These are phyloP conservation scores for Beauveria sp. DNA, from an alignment of 2,329 filamentous ascomycete genomes.

Conservation along the genomic window DNA sequence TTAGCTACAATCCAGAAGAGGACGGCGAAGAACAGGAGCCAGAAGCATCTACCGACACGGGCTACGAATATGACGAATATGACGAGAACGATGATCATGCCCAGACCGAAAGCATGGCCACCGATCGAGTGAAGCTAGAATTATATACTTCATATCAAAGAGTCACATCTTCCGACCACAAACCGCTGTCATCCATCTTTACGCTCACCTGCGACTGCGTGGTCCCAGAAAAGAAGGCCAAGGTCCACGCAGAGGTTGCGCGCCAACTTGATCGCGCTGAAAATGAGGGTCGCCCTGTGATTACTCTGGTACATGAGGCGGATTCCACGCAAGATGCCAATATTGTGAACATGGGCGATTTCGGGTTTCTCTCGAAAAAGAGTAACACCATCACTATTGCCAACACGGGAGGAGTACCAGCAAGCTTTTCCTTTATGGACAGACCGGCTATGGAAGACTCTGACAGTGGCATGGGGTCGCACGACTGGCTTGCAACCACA, in stretches of 20 bases:
- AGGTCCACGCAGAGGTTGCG: constrained; percentile 78
- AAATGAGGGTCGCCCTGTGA: constrained; percentile 76
- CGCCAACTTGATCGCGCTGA: constrained; percentile 83
- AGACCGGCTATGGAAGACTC: constrained; percentile 48
- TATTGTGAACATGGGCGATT: constrained; percentile 69
- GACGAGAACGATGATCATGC: constrained; percentile 41
- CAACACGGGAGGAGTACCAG: constrained; percentile 79
- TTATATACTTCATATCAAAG: constrained; percentile 83
- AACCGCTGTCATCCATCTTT: constrained; percentile 80
- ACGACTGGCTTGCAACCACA: constrained; percentile 63
- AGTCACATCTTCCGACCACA: constrained; percentile 90
- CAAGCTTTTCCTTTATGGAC: constrained; percentile 73
- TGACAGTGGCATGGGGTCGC: constrained; percentile 24
- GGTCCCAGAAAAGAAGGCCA: constrained; percentile 74
- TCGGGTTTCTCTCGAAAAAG: constrained; percentile 61
- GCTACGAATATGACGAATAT: constrained; percentile 54
- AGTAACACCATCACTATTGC: constrained; percentile 71
- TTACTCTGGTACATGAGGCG: constrained; percentile 74
- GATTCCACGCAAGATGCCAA: constrained; percentile 35
- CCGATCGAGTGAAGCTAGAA: constrained; percentile 48
- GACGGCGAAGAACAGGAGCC: constrained; percentile 14
- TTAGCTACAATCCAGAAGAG: constrained; percentile 81
- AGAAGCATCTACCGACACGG: constrained; percentile 19
- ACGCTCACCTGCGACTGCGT: constrained; percentile 80
- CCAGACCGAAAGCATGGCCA: constrained; percentile 48